Evolutionary conservation across 805 yeast species (phyloP).

Genomic region (Candida oleophila): DNA sequence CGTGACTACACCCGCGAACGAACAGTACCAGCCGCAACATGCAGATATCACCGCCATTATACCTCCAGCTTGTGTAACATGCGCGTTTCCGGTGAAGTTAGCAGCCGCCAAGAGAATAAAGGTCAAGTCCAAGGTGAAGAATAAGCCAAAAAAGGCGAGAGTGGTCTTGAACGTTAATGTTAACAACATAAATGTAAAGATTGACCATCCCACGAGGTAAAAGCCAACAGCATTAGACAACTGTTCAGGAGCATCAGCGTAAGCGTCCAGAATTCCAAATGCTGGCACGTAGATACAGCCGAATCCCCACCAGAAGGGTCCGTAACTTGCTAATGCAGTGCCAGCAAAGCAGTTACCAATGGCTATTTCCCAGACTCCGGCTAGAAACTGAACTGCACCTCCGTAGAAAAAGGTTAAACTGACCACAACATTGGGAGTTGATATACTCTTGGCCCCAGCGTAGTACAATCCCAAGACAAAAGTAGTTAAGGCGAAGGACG

Average conservation of each 20-base stretch:
- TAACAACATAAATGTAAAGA: slow-evolving; percentile 59
- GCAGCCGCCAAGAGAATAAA: slow-evolving; percentile 53
- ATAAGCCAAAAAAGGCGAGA: slow-evolving; percentile 48
- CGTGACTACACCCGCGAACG: slow-evolving; percentile 26
- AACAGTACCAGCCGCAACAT: slow-evolving; percentile 23
- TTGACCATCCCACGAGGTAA: slow-evolving; percentile 60
- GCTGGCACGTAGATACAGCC: slow-evolving; percentile 51
- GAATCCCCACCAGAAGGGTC: slow-evolving; percentile 55
- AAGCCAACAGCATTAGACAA: slow-evolving; percentile 54
- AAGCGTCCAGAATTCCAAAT: slow-evolving; percentile 53
- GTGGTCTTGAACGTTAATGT: slow-evolving; percentile 55
- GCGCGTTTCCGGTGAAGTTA: slow-evolving; percentile 37
- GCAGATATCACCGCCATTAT: slow-evolving; percentile 23
- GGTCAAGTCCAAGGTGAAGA: slow-evolving; percentile 53
- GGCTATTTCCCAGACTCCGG: slow-evolving; percentile 51
- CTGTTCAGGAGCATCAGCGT: slow-evolving; percentile 41
- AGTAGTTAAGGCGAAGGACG: slow-evolving; percentile 47
- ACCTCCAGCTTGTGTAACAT: slow-evolving; percentile 21
- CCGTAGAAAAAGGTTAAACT: slow-evolving; percentile 49
- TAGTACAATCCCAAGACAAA: slow-evolving; percentile 47
- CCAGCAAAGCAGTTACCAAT: slow-evolving; percentile 58
- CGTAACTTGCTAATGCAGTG: slow-evolving; percentile 51
- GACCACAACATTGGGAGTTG: slow-evolving; percentile 40
- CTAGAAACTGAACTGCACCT: slow-evolving; percentile 48
- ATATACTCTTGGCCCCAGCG: slow-evolving; percentile 47